Evolutionary conservation across 306 rosid genomes (phyloP), one percentile per base, ranked within the genome.

Genomic region (Castanopsis chinensis): DNA sequence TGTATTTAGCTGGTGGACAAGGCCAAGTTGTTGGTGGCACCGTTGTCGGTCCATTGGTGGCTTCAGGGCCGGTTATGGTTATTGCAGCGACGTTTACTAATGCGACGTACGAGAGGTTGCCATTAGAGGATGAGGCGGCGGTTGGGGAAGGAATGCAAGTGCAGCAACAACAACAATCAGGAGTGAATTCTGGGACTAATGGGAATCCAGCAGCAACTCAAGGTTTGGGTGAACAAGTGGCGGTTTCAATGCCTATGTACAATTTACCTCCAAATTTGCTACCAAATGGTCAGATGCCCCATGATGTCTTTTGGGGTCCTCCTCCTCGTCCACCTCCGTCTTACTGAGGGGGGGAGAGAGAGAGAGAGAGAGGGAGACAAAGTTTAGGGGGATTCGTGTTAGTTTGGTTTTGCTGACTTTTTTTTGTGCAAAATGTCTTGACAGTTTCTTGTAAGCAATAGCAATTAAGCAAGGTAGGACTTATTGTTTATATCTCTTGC

Each of bases 21-120:
- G 99, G 99, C 1, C 96, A 90, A 74, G 90, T 95, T 0, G 89
- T 95, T 0, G 99, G 98, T 0, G 98, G 99, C 0, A 64, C 84
- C 1, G 98, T 95, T 12, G 84, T 78, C 0, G 99, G 99, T 0
- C 64, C 93, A 0, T 58, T 95, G 45, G 79, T 93, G 55, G 96
- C 98, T 0, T 81, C 94, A 0, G 99, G 97, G 1, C 92, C 96
- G 0, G 99, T 93, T 0, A 76, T 93, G 71, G 90, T 95, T 8
- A 78, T 93, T 59, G 98, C 93, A 3, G 98, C 99, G 0, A 90
- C 99, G 0, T 95, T 92, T 53, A 88, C 89, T 0, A 93, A 93
- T 32, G 98, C 97, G 4, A 91, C 88, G 3, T 95, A 84, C 75
- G 98, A 95, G 5, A 88, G 92, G 56, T 73, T 95, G 41, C 97